Conservation (phyloP, 306 rosid species). For the Ceratonia siliqua region DNA sequence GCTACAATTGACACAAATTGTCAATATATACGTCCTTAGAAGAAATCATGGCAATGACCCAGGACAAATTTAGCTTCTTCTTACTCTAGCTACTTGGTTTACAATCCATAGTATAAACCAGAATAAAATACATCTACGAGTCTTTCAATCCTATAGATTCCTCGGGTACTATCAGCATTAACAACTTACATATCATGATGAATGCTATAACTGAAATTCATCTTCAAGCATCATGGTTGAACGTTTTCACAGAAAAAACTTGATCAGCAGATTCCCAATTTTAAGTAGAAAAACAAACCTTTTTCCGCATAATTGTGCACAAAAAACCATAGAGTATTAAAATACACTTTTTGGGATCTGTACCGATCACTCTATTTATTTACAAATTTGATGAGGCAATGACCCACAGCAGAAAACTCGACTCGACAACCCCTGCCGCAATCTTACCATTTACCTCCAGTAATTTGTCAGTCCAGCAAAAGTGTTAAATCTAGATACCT, state of each 20-base stretch:
- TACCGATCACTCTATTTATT: slow-evolving; percentile 45
- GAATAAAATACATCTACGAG: slow-evolving; percentile 20
- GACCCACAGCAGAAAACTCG: slow-evolving; percentile 49
- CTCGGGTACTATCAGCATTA: slow-evolving; percentile 27
- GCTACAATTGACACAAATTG: slow-evolving; percentile 33
- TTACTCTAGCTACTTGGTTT: slow-evolving; percentile 24
- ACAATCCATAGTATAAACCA: slow-evolving; percentile 30
- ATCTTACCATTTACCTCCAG: slow-evolving; percentile 51
- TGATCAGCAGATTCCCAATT: slow-evolving; percentile 37
- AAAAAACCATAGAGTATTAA: slow-evolving; percentile 32
- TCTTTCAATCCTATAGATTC: slow-evolving; percentile 11
- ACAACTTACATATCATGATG: slow-evolving; percentile 17
- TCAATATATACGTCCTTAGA: slow-evolving; percentile 28
- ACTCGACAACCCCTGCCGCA: slow-evolving; percentile 50
- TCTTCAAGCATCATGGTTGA: slow-evolving; percentile 35
- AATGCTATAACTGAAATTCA: slow-evolving; percentile 30
- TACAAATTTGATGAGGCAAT: slow-evolving; percentile 62
- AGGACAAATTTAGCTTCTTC: slow-evolving; percentile 34
- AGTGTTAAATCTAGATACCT: slow-evolving; percentile 49
- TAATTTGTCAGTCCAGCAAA: slow-evolving; percentile 47
- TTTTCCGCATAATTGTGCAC: slow-evolving; percentile 41
- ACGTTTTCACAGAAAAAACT: too few species aligned
- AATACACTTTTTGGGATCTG: slow-evolving; percentile 32
- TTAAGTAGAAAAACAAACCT: slow-evolving; percentile 43
- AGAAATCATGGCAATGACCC: slow-evolving; percentile 12